phyloP scores from a whole-genome alignment of 192 early-diverging fungal species.

The Gryganskiella cystojenkinii region DNA sequence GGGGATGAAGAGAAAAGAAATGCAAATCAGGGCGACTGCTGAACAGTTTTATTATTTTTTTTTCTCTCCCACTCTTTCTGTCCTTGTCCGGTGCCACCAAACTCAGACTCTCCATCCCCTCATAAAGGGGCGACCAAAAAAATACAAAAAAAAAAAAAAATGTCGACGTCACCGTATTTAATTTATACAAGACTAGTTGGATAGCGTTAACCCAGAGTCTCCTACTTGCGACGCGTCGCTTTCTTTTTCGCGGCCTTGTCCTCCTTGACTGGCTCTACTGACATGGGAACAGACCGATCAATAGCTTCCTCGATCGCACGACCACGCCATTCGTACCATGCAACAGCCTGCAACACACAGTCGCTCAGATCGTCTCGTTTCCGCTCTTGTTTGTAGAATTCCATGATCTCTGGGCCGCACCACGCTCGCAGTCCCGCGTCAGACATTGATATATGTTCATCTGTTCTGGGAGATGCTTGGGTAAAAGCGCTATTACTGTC shows the following conservation, averaged over 20 bases:
- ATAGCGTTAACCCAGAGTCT: no score
- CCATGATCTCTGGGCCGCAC: constrained; percentile 16
- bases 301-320: constrained; percentile 38
- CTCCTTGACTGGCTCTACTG: neutral
- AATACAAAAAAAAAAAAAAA: constrained; percentile 15
- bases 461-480: no score
- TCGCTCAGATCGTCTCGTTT: constrained; percentile 65
- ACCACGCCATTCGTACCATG: constrained; percentile 59
- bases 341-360: constrained; percentile 57
- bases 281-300: neutral
- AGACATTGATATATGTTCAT: neutral
- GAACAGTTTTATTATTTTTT: no score
- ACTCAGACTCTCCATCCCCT: no score
- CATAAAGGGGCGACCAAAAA: no score
- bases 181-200: no score
- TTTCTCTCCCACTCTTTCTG: no score
- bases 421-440: neutral
- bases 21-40: no score
- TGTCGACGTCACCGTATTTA: constrained; percentile 5
- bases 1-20: no score
- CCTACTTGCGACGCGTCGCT: no score
- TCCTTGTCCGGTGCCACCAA: no score
- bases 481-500: constrained; percentile 5
- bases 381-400: constrained; percentile 42
- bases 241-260: no score